These are phyloP conservation scores for Geotrichum siamense DNA, from an alignment of 1,139 yeast species.

Conservation along the genomic window DNA sequence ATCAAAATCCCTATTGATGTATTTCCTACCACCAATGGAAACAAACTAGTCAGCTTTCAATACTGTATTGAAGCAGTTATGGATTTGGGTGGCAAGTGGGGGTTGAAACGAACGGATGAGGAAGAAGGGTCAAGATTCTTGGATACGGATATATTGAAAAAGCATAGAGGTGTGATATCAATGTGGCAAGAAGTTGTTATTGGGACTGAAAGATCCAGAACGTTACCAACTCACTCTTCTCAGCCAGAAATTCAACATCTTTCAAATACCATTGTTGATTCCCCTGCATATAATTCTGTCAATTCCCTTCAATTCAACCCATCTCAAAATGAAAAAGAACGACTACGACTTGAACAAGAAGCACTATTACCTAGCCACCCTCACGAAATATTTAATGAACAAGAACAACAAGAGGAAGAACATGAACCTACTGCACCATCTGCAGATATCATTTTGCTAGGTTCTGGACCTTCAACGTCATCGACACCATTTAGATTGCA, in stretches of 20 bases:
- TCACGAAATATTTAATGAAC: no score
- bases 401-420: not conserved
- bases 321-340: constrained; percentile 47
- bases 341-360: constrained; percentile 44
- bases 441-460: not conserved
- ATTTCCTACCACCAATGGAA: constrained; percentile 74
- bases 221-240: constrained; percentile 21
- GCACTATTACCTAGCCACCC: constrained; percentile 57
- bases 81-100: constrained; percentile 51
- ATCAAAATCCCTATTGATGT: constrained; percentile 76
- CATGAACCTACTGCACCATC: constrained; percentile 35
- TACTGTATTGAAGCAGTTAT: constrained; percentile 78
- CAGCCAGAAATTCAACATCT: no score
- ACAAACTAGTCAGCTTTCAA: constrained; percentile 70
- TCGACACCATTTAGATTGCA: not conserved
- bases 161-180: constrained; percentile 69
- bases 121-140: constrained; percentile 39
- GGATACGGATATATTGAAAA: constrained; percentile 69
- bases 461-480: no score
- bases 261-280: not conserved
- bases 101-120: constrained; percentile 34
- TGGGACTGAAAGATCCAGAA: constrained; percentile 57
- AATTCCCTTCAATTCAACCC: constrained; percentile 1
- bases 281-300: constrained; percentile 1
- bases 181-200: constrained; percentile 70